A percentile compares a stretch with the other conserved stretches of the same genome.
Conservation (phyloP, 176 grass and related monocot genomes). For the Raddia guianensis region DNA sequence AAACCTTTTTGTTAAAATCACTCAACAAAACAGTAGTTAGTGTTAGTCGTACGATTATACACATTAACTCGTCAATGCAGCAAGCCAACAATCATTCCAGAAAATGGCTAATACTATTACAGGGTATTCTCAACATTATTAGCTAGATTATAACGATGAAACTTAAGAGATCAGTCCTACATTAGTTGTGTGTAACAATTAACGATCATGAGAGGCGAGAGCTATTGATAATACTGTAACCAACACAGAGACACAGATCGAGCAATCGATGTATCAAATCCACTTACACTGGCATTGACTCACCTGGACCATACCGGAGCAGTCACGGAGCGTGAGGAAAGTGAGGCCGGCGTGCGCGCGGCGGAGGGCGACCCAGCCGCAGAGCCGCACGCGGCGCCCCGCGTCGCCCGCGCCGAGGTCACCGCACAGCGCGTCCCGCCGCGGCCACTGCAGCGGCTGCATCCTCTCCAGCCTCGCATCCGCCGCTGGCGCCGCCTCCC, state of each 20-base stretch:
- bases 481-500: constrained; percentile 21
- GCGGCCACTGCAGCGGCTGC: constrained; percentile 63
- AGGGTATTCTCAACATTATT: neutral
- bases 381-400: constrained; percentile 70
- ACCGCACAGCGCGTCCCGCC: constrained; percentile 66
- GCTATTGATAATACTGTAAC: neutral
- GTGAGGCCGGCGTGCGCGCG: constrained; percentile 81
- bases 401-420: constrained; percentile 64
- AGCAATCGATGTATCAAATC: neutral
- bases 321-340: constrained; percentile 81
- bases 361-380: constrained; percentile 92
- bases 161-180: neutral
- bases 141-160: neutral
- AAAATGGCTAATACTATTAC: neutral
- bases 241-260: neutral
- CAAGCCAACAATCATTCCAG: neutral
- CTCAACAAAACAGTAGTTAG: neutral
- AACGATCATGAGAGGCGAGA: neutral
- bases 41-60: neutral
- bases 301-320: constrained; percentile 83
- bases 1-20: neutral
- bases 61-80: neutral
- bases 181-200: neutral
- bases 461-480: constrained; percentile 31
- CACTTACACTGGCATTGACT: neutral